phyloP scores from a whole-genome alignment of 2,329 filamentous ascomycete genomes.

The Aurifilum marmelostoma region DNA sequence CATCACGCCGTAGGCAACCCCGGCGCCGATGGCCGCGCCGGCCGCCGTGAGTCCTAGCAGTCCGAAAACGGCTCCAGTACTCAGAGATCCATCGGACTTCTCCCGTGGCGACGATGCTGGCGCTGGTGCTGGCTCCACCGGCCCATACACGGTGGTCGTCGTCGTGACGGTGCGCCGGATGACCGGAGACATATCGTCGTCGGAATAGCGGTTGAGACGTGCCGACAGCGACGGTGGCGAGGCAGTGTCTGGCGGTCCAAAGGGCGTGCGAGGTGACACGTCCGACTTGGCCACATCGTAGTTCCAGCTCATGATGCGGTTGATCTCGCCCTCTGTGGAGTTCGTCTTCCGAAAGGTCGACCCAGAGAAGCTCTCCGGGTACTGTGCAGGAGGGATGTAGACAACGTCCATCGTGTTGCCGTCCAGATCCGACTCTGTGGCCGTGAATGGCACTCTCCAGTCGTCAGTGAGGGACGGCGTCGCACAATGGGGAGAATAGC shows the following conservation, averaged over 20 bases:
- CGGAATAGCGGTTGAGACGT: conserved; percentile 28
- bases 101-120: conserved; percentile 38
- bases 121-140: conserved; percentile 24
- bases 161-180: conserved; percentile 42
- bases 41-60: conserved; percentile 70
- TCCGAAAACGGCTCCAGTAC: conserved; percentile 69
- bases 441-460: conserved; percentile 13
- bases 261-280: conserved; percentile 32
- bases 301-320: conserved; percentile 54
- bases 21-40: conserved; percentile 67
- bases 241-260: conserved; percentile 31
- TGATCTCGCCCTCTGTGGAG: conserved; percentile 45
- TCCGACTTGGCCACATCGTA: conserved; percentile 45
- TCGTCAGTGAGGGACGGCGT: neutral
- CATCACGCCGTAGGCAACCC: conserved; percentile 71
- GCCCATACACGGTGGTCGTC: conserved; percentile 36
- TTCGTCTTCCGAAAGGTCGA: conserved; percentile 41
- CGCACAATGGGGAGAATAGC: conserved; percentile 31
- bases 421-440: conserved; percentile 66
- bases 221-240: conserved; percentile 20
- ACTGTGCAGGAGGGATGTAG: conserved; percentile 49
- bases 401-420: conserved; percentile 84
- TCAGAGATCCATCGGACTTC: conserved; percentile 46
- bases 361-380: conserved; percentile 41
- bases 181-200: conserved; percentile 35